Conservation (phyloP, 352 stramenopile genomes). For the Phytophthora pisi region DNA sequence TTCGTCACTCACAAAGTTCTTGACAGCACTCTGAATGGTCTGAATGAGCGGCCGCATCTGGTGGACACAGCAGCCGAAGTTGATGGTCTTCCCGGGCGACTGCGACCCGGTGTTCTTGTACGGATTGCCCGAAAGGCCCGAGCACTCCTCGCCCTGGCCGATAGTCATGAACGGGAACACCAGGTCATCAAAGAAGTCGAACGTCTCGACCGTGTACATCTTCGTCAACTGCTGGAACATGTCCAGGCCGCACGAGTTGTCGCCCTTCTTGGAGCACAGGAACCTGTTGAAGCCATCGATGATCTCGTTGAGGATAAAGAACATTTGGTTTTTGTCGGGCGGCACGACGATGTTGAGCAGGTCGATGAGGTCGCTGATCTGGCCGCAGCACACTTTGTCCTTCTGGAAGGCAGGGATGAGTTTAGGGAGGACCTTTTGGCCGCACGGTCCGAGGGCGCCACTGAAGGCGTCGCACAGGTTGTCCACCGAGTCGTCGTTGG, state of each 20-base stretch:
- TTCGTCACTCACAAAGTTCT: constrained; percentile 40
- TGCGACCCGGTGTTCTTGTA: constrained; percentile 49
- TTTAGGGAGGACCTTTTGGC: constrained; percentile 40
- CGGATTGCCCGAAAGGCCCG: constrained; percentile 40
- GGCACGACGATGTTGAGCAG: constrained; percentile 57
- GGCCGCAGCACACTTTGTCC: constrained; percentile 53
- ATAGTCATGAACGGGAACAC: constrained; percentile 57
- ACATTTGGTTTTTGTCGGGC: constrained; percentile 36
- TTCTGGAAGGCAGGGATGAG: constrained; percentile 38
- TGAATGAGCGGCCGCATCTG: constrained; percentile 55
- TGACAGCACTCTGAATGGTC: constrained; percentile 40
- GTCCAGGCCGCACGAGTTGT: constrained; percentile 45
- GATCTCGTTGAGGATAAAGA: constrained; percentile 60
- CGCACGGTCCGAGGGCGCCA: constrained; percentile 45
- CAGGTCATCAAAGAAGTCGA: constrained; percentile 55
- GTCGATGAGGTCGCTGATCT: constrained; percentile 57
- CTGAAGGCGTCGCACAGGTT: constrained; percentile 53
- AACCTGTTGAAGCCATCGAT: constrained; percentile 59
- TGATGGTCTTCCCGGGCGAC: constrained; percentile 36
- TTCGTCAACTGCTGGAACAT: constrained; percentile 53
- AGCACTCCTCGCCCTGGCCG: constrained; percentile 38
- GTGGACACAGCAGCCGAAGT: constrained; percentile 57
- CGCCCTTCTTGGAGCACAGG: constrained; percentile 46
- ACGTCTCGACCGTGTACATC: constrained; percentile 46
- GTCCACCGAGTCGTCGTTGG: constrained; percentile 39